These are phyloP conservation scores for Patellaria atrata DNA, from an alignment of 495 filamentous ascomycete genomes.

Conservation along the genomic window DNA sequence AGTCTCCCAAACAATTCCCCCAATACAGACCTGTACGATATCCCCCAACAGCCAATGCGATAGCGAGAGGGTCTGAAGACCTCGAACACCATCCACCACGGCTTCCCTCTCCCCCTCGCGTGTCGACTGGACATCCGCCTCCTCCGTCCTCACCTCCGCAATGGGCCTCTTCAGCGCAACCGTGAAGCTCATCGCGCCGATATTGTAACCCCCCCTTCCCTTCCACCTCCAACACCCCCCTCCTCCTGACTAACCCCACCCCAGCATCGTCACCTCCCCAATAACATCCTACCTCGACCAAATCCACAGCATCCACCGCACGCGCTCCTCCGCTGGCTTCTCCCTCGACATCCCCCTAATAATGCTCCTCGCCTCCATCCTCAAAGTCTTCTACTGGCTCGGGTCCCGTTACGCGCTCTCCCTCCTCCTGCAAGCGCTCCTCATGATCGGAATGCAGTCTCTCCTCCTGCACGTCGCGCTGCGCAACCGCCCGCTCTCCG, in stretches of 20 bases:
- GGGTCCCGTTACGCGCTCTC: slow-evolving; percentile 69
- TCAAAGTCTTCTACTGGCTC: slow-evolving; percentile 91
- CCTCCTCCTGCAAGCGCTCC: slow-evolving; percentile 68
- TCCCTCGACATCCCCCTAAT: slow-evolving; percentile 85
- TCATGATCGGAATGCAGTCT: slow-evolving; percentile 75
- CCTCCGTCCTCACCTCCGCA: too few relatives aligned
- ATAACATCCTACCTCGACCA: slow-evolving; percentile 84
- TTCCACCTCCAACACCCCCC: slow-evolving; percentile 1
- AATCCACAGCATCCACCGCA: slow-evolving; percentile 74
- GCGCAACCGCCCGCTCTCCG: slow-evolving; percentile 60
- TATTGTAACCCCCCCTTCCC: slow-evolving; percentile 21
- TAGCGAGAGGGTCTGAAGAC: too few relatives aligned
- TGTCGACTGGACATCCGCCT: too few relatives aligned
- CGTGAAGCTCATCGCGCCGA: slow-evolving; percentile 25
- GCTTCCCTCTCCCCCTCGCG: too few relatives aligned
- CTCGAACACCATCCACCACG: too few relatives aligned
- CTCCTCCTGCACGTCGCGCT: slow-evolving; percentile 81
- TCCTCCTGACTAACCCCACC: neutral
- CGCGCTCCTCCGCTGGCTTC: slow-evolving; percentile 75
- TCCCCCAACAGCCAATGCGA: too few relatives aligned
- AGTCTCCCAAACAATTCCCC: too few relatives aligned
- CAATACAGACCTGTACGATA: too few relatives aligned
- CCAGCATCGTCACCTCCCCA: slow-evolving; percentile 58
- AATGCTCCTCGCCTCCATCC: slow-evolving; percentile 86
- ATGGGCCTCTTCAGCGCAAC: slow-evolving; percentile 22